Evolutionary conservation across 192 early-diverging fungal species (phyloP).

Genomic region (Phycomyces nitens): DNA sequence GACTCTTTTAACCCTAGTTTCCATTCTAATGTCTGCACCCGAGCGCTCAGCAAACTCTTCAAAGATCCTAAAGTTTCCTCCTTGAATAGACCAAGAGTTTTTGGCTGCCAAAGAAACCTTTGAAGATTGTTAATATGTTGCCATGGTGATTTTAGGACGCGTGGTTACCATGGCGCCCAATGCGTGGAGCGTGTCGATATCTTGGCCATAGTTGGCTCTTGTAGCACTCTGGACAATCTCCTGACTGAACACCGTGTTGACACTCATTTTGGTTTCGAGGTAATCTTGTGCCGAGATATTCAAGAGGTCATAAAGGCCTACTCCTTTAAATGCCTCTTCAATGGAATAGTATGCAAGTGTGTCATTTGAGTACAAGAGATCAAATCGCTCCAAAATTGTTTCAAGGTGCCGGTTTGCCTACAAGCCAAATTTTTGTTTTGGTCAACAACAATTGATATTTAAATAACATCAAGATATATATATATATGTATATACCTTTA

Average conservation of each 20-base stretch:
- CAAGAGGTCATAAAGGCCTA: slow-evolving; percentile 28
- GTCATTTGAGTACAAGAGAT: slow-evolving; percentile 35
- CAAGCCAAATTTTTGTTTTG: neutral
- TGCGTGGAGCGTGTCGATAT: slow-evolving; percentile 55
- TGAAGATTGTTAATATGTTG: no score
- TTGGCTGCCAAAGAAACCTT: slow-evolving; percentile 46
- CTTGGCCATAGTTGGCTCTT: slow-evolving; percentile 63
- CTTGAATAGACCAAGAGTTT: slow-evolving; percentile 43
- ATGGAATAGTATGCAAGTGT: slow-evolving; percentile 34
- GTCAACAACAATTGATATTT: no score
- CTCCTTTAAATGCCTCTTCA: slow-evolving; percentile 14
- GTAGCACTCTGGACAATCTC: slow-evolving; percentile 58
- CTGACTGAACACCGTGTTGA: slow-evolving; percentile 35
- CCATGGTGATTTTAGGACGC: neutral
- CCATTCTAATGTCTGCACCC: slow-evolving; percentile 41
- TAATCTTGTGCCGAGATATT: slow-evolving; percentile 34
- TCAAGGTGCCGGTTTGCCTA: slow-evolving; percentile 36
- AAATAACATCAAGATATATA: no score
- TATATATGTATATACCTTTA: slow-evolving; percentile 35
- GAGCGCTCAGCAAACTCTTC: slow-evolving; percentile 48
- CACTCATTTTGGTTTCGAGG: slow-evolving; percentile 31
- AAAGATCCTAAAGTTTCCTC: slow-evolving; percentile 61
- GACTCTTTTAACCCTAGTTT: slow-evolving; percentile 42
- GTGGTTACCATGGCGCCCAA: slow-evolving; percentile 44
- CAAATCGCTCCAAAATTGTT: slow-evolving; percentile 19